phyloP scores from a whole-genome alignment of 2,329 filamentous ascomycete genomes.

The Chaetomium sp. region DNA sequence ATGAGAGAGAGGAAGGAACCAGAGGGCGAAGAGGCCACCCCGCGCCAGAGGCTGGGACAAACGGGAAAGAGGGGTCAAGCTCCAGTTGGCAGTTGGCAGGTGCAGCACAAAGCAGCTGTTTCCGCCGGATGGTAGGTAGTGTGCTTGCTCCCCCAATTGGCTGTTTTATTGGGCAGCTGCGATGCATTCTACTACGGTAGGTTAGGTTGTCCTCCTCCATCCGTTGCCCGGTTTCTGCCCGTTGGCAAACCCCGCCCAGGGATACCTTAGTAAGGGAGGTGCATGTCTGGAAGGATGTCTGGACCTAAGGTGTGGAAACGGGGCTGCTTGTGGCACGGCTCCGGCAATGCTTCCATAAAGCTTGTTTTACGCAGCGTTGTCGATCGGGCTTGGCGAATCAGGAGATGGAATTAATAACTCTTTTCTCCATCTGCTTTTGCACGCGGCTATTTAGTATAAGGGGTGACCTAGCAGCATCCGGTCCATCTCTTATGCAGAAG shows the following conservation, averaged over 20 bases:
- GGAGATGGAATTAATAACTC: neutral
- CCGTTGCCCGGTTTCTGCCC: neutral
- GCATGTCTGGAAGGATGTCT: neutral
- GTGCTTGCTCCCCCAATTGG: conserved; percentile 1
- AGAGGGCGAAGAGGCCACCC: conserved; percentile 7
- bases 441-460: too few relatives aligned
- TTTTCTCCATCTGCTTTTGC: neutral
- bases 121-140: neutral
- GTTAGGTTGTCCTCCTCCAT: neutral
- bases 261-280: neutral
- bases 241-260: neutral
- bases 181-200: neutral
- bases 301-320: neutral
- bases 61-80: conserved; percentile 8
- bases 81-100: neutral
- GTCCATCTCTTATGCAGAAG: too few relatives aligned
- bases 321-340: neutral
- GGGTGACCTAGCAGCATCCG: too few relatives aligned
- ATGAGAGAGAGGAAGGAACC: conserved; percentile 1
- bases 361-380: conserved; percentile 13
- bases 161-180: conserved; percentile 1
- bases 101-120: conserved; percentile 9
- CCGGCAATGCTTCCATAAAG: conserved; percentile 6
- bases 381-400: conserved; percentile 7
- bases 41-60: neutral